Evolutionary conservation across 106 monocot genomes (phyloP).

Genomic region (Amphibolis antarctica): DNA sequence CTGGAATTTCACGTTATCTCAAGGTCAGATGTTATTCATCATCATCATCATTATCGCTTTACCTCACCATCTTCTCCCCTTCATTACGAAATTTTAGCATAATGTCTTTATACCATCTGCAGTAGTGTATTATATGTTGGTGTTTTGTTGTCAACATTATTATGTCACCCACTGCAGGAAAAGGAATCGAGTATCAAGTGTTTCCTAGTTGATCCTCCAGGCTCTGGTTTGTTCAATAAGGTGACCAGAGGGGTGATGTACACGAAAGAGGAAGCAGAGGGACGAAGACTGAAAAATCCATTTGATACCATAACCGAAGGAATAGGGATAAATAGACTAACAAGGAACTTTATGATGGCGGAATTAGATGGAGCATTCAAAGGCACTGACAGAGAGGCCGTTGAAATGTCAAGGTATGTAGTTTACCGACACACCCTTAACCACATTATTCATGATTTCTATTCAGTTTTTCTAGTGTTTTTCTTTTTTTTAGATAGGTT

Average conservation of each 20-base stretch:
- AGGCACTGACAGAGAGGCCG: constrained; percentile 81
- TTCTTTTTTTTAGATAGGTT: no score
- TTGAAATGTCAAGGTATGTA: constrained; percentile 88
- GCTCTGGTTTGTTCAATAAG: constrained; percentile 95
- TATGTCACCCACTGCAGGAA: constrained; percentile 28
- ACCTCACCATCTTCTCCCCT: not conserved
- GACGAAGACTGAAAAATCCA: constrained; percentile 81
- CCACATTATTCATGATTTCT: no score
- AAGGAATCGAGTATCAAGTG: constrained; percentile 77
- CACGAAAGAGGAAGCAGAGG: constrained; percentile 93
- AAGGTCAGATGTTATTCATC: constrained; percentile 40
- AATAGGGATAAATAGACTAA: constrained; percentile 89
- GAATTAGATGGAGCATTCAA: constrained; percentile 77
- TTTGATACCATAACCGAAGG: constrained; percentile 98
- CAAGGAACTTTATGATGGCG: constrained; percentile 85
- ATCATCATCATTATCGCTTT: not conserved
- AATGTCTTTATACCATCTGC: no score
- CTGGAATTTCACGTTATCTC: constrained; percentile 84
- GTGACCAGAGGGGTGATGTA: constrained; percentile 98
- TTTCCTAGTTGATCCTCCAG: constrained; percentile 85
- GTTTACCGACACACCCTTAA: not conserved
- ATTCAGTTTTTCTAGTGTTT: no score
- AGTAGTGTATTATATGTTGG: no score
- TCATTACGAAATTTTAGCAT: not conserved
- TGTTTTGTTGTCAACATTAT: not conserved